Conservation (phyloP, 441 rosid genomes). For the Erodium trifolium region DNA sequence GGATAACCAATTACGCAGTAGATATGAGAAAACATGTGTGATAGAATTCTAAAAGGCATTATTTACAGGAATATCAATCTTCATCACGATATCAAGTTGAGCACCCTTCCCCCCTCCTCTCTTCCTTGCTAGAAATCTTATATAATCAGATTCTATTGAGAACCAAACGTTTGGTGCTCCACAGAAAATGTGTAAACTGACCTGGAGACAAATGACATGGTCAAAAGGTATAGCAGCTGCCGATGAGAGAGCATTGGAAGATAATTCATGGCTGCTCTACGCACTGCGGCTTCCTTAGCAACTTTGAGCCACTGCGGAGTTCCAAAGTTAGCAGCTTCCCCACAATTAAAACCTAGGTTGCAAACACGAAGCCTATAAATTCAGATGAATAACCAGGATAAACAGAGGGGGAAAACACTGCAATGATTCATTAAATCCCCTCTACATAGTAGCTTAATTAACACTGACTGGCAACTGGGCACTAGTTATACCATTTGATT, state of each 20-base stretch:
- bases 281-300: constrained; percentile 98
- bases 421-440: too few species aligned
- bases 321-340: constrained; percentile 99
- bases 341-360: constrained; percentile 84
- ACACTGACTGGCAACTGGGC: too few species aligned
- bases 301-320: constrained; percentile 96
- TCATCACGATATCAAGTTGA: neutral
- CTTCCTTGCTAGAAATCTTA: constrained; percentile 8
- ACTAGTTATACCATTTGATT: too few species aligned
- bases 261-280: constrained; percentile 99
- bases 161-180: too few species aligned
- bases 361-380: constrained; percentile 1
- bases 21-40: neutral
- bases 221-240: constrained; percentile 89
- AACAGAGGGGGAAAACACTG: too few species aligned
- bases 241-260: constrained; percentile 99
- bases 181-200: constrained; percentile 24
- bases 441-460: too few species aligned
- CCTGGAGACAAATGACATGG: constrained; percentile 98
- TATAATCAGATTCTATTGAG: neutral
- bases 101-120: neutral
- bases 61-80: neutral
- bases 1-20: neutral
- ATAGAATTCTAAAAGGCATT: neutral
- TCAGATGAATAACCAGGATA: neutral